phyloP scores from a whole-genome alignment of 371 early-diverging fungal genomes.

The Lichtheimia ornata region DNA sequence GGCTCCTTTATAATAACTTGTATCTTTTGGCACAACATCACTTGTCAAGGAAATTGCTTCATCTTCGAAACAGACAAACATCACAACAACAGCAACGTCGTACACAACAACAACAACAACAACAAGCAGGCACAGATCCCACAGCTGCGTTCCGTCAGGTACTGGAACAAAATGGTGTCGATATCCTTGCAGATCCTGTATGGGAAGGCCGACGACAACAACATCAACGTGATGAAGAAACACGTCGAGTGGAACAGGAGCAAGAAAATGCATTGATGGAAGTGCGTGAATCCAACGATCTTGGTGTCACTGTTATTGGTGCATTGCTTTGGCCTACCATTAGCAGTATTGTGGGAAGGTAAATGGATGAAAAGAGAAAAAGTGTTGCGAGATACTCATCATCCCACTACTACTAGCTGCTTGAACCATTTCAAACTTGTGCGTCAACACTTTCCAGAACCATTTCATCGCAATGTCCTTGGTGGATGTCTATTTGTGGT shows the following conservation, averaged over 20 bases:
- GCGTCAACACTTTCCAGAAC: constrained; percentile 52
- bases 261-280: constrained; percentile 7
- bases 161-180: constrained; percentile 5
- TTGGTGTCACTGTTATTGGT: constrained; percentile 53
- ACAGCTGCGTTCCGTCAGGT: constrained; percentile 2
- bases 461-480: constrained; percentile 60
- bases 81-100: constrained; percentile 18
- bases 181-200: constrained; percentile 9
- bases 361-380: neutral
- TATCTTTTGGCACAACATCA: constrained; percentile 28
- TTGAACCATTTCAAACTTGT: constrained; percentile 50
- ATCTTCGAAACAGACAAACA: constrained; percentile 13
- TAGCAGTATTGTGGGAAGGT: constrained; percentile 48
- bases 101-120: constrained; percentile 4
- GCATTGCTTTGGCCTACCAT: constrained; percentile 57
- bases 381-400: neutral
- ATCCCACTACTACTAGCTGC: constrained; percentile 28
- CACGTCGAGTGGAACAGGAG: constrained; percentile 10
- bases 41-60: constrained; percentile 28
- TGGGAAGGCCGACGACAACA: constrained; percentile 16
- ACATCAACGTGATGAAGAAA: constrained; percentile 7
- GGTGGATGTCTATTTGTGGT: constrained; percentile 69
- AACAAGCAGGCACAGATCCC: neutral
- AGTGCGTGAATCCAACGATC: constrained; percentile 17
- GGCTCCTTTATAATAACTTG: constrained; percentile 54